Percentiles rank a stretch among this genome's conserved stretches.
Evolutionary conservation across 2,329 filamentous ascomycete genomes (phyloP).

Genomic region (Sporothrix sp.): DNA sequence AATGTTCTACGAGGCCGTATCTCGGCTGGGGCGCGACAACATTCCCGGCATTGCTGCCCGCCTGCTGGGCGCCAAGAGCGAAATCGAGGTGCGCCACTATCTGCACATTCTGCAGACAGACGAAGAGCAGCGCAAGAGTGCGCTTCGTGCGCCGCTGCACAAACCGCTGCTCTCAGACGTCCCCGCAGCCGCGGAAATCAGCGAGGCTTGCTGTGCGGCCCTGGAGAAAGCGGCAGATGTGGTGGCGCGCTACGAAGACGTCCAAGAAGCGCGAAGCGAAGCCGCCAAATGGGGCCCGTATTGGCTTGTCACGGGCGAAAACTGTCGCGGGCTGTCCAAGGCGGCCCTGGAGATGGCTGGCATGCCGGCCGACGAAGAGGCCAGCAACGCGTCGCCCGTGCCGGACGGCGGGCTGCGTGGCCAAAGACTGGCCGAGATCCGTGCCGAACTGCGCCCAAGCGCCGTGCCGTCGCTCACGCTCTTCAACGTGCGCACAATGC

Average conservation of each 20-base stretch:
- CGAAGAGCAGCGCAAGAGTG: slow-evolving; percentile 23
- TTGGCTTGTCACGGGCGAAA: slow-evolving; percentile 52
- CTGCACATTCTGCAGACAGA: slow-evolving; percentile 50
- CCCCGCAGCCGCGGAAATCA: slow-evolving; percentile 62
- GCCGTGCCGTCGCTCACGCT: slow-evolving; percentile 41
- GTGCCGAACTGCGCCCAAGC: not conserved
- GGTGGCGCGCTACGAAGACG: slow-evolving; percentile 54
- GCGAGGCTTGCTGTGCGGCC: slow-evolving; percentile 50
- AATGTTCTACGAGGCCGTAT: slow-evolving; percentile 55
- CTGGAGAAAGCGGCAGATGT: slow-evolving; percentile 61
- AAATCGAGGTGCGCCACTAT: slow-evolving; percentile 64
- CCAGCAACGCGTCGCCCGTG: not conserved
- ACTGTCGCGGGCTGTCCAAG: slow-evolving; percentile 11
- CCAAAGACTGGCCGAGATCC: not conserved
- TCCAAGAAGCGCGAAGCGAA: slow-evolving; percentile 51
- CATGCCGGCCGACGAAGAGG: not conserved
- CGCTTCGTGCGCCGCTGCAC: slow-evolving; percentile 19
- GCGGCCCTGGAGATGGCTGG: slow-evolving; percentile 9
- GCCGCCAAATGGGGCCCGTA: slow-evolving; percentile 47
- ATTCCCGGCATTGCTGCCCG: slow-evolving; percentile 50
- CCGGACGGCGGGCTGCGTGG: not conserved
- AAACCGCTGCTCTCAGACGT: slow-evolving; percentile 44
- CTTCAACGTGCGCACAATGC: slow-evolving; percentile 50
- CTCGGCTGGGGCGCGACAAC: slow-evolving; percentile 54
- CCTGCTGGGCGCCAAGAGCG: slow-evolving; percentile 57